Evolutionary conservation across 306 rosid species (phyloP).

Genomic region (Sicyos baderoa): DNA sequence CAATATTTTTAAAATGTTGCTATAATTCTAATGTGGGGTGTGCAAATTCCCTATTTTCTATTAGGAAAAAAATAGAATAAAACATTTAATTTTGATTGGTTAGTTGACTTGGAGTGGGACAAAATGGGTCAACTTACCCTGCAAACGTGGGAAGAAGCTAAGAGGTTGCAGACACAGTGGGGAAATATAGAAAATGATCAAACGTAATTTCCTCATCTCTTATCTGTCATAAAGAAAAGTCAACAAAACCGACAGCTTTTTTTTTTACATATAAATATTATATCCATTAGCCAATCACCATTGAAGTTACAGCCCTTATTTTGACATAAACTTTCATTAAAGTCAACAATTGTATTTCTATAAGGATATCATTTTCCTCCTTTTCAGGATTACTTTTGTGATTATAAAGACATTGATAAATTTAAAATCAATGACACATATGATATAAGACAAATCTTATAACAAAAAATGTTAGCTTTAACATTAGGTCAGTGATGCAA

Average conservation of each 20-base stretch:
- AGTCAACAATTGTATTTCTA: not conserved
- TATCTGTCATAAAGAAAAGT: not conserved
- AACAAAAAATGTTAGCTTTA: too few relatives aligned
- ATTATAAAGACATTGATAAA: too few relatives aligned
- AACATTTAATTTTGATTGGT: not conserved
- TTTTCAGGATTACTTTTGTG: too few relatives aligned
- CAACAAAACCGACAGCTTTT: not conserved
- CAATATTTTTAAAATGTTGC: too few relatives aligned
- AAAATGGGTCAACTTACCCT: not conserved
- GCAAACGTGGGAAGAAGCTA: not conserved
- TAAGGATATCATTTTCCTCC: too few relatives aligned
- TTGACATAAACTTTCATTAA: not conserved
- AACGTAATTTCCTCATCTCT: not conserved
- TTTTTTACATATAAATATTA: too few relatives aligned
- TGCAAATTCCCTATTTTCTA: too few relatives aligned
- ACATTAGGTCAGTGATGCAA: too few relatives aligned
- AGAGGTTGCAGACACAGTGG: not conserved
- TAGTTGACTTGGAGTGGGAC: not conserved
- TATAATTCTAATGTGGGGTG: too few relatives aligned
- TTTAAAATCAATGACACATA: too few relatives aligned
- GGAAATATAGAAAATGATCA: not conserved
- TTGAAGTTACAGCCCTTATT: not conserved
- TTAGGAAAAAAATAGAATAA: too few relatives aligned
- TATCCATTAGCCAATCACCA: not conserved
- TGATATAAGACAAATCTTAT: too few relatives aligned